Evolutionary conservation across 1,139 yeast genomes (phyloP).

Genomic region (Pichia norvegensis): DNA sequence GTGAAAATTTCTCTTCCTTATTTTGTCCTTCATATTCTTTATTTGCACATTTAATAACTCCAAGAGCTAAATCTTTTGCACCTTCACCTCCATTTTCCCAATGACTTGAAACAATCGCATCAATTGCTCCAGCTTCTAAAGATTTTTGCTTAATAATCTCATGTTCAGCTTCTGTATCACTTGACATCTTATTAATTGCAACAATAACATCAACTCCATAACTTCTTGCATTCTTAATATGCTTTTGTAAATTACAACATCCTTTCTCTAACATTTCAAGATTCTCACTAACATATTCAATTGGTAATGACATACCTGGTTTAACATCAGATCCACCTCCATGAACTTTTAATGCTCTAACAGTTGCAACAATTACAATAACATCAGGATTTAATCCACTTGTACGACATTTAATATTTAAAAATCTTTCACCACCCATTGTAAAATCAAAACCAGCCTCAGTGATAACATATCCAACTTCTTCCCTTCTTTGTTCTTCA

Average conservation of each 20-base stretch:
- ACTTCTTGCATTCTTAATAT: constrained; percentile 74
- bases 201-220: constrained; percentile 94
- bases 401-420: constrained; percentile 92
- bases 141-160: constrained; percentile 79
- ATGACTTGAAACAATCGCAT: constrained; percentile 91
- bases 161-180: constrained; percentile 80
- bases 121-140: constrained; percentile 87
- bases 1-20: constrained; percentile 35
- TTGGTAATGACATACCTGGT: constrained; percentile 88
- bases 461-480: constrained; percentile 87
- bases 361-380: constrained; percentile 93
- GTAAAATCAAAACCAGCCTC: constrained; percentile 99
- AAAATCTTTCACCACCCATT: constrained; percentile 98
- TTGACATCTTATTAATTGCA: constrained; percentile 87
- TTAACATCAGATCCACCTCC: constrained; percentile 99
- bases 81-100: constrained; percentile 99
- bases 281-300: constrained; percentile 80
- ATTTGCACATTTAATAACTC: constrained; percentile 70
- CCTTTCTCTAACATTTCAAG: constrained; percentile 77
- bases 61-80: constrained; percentile 80
- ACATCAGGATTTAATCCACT: constrained; percentile 89
- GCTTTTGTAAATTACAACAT: constrained; percentile 86
- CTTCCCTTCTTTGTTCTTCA: constrained; percentile 41
- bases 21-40: constrained; percentile 29
- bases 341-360: constrained; percentile 92